Percentiles rank a stretch among this genome's conserved stretches.
phyloP scores from a whole-genome alignment of 208 protist species.

The Naegleria gruberi region DNA sequence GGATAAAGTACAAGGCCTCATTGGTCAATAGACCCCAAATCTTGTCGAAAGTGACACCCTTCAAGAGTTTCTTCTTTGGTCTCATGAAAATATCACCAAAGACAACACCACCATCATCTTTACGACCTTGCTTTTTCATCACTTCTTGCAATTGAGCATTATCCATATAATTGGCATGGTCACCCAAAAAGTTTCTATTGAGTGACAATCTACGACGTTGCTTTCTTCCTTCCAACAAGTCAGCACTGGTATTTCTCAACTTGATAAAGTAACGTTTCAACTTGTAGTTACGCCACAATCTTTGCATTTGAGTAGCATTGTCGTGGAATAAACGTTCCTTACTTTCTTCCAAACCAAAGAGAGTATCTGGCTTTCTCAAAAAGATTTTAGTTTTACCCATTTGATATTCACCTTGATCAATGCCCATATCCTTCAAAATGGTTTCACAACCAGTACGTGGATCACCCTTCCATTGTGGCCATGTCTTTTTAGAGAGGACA shows the following conservation, averaged over 20 bases:
- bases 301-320: constrained; percentile 69
- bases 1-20: neutral
- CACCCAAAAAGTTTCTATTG: neutral
- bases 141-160: constrained; percentile 14
- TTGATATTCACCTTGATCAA: constrained; percentile 48
- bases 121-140: neutral
- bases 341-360: constrained; percentile 71
- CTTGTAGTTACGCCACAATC: constrained; percentile 60
- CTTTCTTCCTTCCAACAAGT: neutral
- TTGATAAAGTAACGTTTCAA: constrained; percentile 48
- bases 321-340: constrained; percentile 65
- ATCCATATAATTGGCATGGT: neutral
- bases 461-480: constrained; percentile 24
- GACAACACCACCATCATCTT: neutral
- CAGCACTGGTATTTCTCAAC: neutral
- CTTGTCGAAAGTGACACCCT: neutral
- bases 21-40: neutral
- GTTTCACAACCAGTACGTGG: constrained; percentile 17
- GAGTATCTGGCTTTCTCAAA: constrained; percentile 75
- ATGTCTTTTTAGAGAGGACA: constrained; percentile 22
- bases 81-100: neutral
- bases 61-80: neutral
- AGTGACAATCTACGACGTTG: neutral
- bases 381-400: constrained; percentile 86
- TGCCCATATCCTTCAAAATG: constrained; percentile 13